Conservation (phyloP, 495 filamentous ascomycete genomes). For the Talaromyces adpressus region DNA sequence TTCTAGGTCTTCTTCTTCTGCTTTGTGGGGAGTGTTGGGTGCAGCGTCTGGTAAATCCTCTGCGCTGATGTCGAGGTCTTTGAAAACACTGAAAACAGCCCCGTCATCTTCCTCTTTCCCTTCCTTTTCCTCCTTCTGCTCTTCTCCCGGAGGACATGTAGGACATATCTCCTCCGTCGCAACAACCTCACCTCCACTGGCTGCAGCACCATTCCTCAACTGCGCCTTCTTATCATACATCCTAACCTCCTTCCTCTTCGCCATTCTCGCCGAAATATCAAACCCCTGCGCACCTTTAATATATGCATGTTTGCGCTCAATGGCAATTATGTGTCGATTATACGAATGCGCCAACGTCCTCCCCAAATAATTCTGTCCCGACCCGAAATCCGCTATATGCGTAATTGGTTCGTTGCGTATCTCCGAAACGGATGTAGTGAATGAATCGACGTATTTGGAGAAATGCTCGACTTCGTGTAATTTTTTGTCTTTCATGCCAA, state of each 20-base stretch:
- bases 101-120: conserved; percentile 22
- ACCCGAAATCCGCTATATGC: conserved; percentile 92
- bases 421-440: conserved; percentile 47
- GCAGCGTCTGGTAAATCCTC: conserved; percentile 21
- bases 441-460: conserved; percentile 50
- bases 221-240: conserved; percentile 66
- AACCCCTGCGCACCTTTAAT: conserved; percentile 77
- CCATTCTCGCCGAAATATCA: conserved; percentile 68
- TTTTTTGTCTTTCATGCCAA: conserved; percentile 96
- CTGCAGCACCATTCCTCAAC: conserved; percentile 17
- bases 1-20: conserved; percentile 5
- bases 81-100: conserved; percentile 29
- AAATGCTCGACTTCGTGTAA: conserved; percentile 77
- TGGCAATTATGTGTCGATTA: conserved; percentile 78
- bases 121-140: neutral
- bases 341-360: conserved; percentile 78
- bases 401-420: conserved; percentile 54
- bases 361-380: conserved; percentile 92
- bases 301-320: conserved; percentile 81
- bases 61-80: conserved; percentile 29
- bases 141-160: neutral
- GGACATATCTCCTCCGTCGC: neutral
- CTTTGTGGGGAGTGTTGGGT: conserved; percentile 13
- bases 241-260: conserved; percentile 48
- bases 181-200: conserved; percentile 26